Base-by-base conservation (phyloP, 2,329 filamentous ascomycete genomes). In the Sporothrix euskadiensis region DNA sequence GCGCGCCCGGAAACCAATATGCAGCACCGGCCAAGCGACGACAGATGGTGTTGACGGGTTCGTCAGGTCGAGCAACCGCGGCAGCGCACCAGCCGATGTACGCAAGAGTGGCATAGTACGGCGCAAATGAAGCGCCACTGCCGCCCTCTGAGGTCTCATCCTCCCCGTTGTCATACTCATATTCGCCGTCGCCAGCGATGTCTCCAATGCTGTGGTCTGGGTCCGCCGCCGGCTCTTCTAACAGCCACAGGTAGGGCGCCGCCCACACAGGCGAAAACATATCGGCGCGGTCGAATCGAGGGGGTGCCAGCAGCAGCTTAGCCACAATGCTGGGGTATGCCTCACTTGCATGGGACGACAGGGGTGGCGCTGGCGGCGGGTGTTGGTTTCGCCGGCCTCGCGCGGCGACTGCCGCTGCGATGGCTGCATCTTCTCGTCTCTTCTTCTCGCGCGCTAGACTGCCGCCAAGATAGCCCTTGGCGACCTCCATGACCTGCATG, bases 1-100 rank as follows among this genome's bases (percentile, higher is more conserved):
- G 80, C n/a, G 80, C 76, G 69, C 77, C 76, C 14, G 81, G 80
- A 69, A 81, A 78, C 77, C 78, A 82, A 59, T 82, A 78, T 14
- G 82, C 77, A 39, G 83, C 83, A 16, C 77, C 80, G 49, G 79
- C 80, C n/a, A 83, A 73, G 57, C 81, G 80, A 57, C 82, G 77
- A 49, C 79, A 78, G 44, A 82, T 76, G 44, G 78, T 74, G 69
- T 77, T 78, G 32, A 79, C 76, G 32, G 78, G 76, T 74, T 82
- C 81, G 54, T 76, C 75, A 52, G 74, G 74, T 19, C 78, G 78
- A 56, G 80, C 76, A 26, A 78, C 79, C 47, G 77, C 77, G 32
- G 78, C 74, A 35, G 81, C 77, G 39, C 71, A 73, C 73, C 79
- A 80, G 72, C 81, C 82, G 12, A 78, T 79, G 73, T 82, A 83